Evolutionary conservation across 768 basidiomycete species (phyloP), one percentile per base, ranked within the genome.

Genomic region (Pholiota molesta): DNA sequence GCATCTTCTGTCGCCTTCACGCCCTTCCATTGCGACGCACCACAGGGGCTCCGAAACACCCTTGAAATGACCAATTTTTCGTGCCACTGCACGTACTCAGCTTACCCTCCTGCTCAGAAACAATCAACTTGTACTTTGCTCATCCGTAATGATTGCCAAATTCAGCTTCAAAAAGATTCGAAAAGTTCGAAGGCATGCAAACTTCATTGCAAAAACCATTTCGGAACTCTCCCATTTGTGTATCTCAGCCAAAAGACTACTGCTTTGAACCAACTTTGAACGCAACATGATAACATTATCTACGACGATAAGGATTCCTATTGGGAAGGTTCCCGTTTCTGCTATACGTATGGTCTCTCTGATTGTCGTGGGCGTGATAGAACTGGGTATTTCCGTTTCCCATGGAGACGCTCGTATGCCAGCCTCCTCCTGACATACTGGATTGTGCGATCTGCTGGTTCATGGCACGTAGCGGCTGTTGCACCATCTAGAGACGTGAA

Each of bases 1-100:
- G 88, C 90, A 69, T 92, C 92, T 73, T 92, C 90, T 1, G 89
- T 88, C 17, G 90, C 91, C 72, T 91, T 92, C 47, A 91, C 89
- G 54, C 91, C 90, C 69, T 88, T 90, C 86, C 88, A 89, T 52
- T 79, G 83, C 14, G 79, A 75, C 23, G 75, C 74, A 68, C n/a
- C n/a, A n/a, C n/a, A n/a, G n/a, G n/a, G n/a, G n/a, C n/a, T n/a
- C n/a, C n/a, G n/a, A n/a, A n/a, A n/a, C n/a, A n/a, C n/a, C n/a
- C n/a, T n/a, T n/a, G n/a, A n/a, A n/a, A n/a, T n/a, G n/a, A n/a
- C n/a, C n/a, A n/a, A n/a, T n/a, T n/a, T n/a, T n/a, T n/a, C n/a
- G n/a, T n/a, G n/a, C n/a, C n/a, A n/a, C n/a, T n/a, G n/a, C n/a
- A n/a, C n/a, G n/a, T n/a, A n/a, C n/a, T n/a, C n/a, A n/a, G n/a